Percentiles rank a stretch among this genome's conserved stretches.
Evolutionary conservation across 1,284 basidiomycete species (phyloP).

Genomic region (Cryptococcus floricola): DNA sequence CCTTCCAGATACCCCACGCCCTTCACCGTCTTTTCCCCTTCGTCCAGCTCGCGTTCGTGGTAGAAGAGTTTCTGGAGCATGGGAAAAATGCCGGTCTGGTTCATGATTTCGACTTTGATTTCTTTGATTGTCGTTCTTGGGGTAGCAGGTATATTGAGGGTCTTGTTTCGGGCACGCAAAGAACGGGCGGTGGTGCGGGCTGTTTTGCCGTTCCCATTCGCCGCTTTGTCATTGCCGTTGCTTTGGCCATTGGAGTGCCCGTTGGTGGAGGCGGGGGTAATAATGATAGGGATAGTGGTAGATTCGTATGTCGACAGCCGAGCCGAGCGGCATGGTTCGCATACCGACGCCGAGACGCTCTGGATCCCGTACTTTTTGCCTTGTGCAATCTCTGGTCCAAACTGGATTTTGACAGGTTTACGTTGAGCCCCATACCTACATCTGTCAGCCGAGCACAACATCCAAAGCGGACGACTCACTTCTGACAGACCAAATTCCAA

Average conservation of each 20-base stretch:
- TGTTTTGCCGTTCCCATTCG: not conserved
- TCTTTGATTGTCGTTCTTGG: slow-evolving; percentile 30
- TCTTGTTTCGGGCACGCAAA: slow-evolving; percentile 2
- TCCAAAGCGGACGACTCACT: slow-evolving; percentile 17
- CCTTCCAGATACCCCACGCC: slow-evolving; percentile 22
- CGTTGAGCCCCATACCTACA: slow-evolving; percentile 21
- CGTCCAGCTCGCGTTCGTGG: slow-evolving; percentile 19
- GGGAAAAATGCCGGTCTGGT: slow-evolving; percentile 20
- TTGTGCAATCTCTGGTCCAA: slow-evolving; percentile 1
- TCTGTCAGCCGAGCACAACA: not conserved
- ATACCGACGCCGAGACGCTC: slow-evolving; percentile 6
- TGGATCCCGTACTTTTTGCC: slow-evolving; percentile 11
- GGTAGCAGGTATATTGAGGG: slow-evolving; percentile 3
- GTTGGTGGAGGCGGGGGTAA: not conserved
- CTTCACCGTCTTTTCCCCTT: slow-evolving; percentile 25
- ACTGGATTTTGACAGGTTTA: slow-evolving; percentile 16
- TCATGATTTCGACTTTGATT: slow-evolving; percentile 30
- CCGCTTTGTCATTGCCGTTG: too few relatives aligned
- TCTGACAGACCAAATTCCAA: slow-evolving; percentile 21
- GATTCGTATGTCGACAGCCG: slow-evolving; percentile 17
- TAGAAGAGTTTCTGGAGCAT: slow-evolving; percentile 27
- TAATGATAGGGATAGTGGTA: slow-evolving; percentile 16
- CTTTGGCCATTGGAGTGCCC: too few relatives aligned
- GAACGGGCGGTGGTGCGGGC: not conserved
- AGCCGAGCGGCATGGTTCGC: slow-evolving; percentile 13